Evolutionary conservation across 108 stramenopile genomes (phyloP), one percentile per base, ranked within the genome.

Genomic region (Nannochloropsis oceanica): DNA sequence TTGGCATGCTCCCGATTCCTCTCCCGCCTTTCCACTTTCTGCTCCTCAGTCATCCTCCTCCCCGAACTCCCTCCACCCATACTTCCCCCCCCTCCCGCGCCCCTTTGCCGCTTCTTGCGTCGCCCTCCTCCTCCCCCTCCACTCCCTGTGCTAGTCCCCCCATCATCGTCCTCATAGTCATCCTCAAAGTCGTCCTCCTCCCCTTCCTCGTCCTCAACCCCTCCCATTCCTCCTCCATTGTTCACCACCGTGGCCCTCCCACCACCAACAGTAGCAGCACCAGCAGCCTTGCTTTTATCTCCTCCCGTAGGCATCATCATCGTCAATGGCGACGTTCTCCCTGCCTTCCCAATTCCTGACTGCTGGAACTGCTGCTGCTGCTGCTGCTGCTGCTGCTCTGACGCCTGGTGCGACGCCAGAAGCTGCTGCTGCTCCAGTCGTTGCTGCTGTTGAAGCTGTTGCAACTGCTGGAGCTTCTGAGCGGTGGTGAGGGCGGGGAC

Each of bases 1-100:
- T 99, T 99, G 59, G 98, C 98, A 87, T 99, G 96, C 89, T 98
- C 98, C 44, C 98, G 89, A 85, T 98, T 98, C 42, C 96, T 87
- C 91, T 94, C 93, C 27, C 96, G 73, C 46, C 90, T 26, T 13
- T 91, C 90, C 24, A 91, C 80, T 44, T 87, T 50, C 80, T 91
- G 90, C 86, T 91, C 88, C 86, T 91, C 90, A 25, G 90, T 89
- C 90, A 91, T 91, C 80, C 80, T 86, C 79, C 90, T 79, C n/a
- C 84, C 81, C 13, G 82, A 43, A 12, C 83, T 80, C n/a, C 81
- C 59, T 8, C 80, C 44, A 43, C 88, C 44, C 85, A 81, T 50
- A 73, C 80, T 79, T 50, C 44, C 43, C 9, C 50, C 14, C 59
- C 25, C 80, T 80, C 80, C 24, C 22, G n/a, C 22, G 24, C 80